Evolutionary conservation across 805 yeast species (phyloP).

Genomic region (Saccharomycopsis sp.): DNA sequence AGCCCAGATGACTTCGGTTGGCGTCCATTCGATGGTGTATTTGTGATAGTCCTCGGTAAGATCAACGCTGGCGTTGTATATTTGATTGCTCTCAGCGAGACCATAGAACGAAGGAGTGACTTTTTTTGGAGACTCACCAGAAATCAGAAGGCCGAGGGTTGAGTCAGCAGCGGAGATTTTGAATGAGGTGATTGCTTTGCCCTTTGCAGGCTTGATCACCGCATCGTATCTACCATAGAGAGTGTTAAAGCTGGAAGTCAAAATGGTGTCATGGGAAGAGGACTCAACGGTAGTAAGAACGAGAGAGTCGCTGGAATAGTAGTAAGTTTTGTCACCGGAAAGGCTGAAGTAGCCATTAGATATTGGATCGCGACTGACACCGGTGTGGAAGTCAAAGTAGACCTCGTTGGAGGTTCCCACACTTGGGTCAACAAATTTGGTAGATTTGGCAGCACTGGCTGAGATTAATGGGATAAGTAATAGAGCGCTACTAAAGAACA

Average conservation of each 20-base stretch:
- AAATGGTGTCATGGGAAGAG: constrained; percentile 3
- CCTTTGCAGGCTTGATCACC: constrained; percentile 12
- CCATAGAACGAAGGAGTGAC: constrained; percentile 9
- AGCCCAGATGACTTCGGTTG: constrained; percentile 4
- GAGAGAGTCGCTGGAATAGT: constrained; percentile 1
- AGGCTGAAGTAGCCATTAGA: not conserved
- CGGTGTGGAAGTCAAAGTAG: not conserved
- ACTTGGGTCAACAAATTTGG: constrained; percentile 1
- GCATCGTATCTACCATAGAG: constrained; percentile 15
- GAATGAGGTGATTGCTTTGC: constrained; percentile 14
- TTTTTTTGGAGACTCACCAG: constrained; percentile 5
- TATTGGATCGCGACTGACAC: not conserved
- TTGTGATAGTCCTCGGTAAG: constrained; percentile 13
- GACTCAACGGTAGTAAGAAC: not conserved
- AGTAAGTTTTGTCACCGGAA: constrained; percentile 1
- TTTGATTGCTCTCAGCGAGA: not conserved
- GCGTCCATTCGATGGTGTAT: constrained; percentile 6
- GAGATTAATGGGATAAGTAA: not conserved
- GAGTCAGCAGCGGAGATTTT: constrained; percentile 16
- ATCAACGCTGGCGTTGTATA: constrained; percentile 6
- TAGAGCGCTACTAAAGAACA: not conserved
- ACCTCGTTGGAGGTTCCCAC: not conserved
- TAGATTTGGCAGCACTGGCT: not conserved
- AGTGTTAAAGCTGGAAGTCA: constrained; percentile 15
- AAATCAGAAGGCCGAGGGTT: constrained; percentile 10